Evolutionary conservation across 2,329 filamentous ascomycete genomes (phyloP).

Genomic region (Cylindrodendrum hubeiense): DNA sequence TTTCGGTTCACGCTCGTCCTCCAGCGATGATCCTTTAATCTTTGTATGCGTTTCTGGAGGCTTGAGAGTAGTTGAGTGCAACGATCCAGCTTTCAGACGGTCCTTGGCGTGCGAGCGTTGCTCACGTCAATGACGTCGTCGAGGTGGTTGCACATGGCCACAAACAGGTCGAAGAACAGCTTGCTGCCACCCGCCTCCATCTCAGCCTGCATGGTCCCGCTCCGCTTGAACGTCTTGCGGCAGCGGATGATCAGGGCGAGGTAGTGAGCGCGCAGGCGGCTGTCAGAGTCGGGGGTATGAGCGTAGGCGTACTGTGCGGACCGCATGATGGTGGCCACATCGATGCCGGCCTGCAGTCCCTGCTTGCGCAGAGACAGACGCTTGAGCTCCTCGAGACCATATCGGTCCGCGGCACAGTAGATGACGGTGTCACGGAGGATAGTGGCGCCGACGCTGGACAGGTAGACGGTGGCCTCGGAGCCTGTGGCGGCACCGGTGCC

Average conservation of each 20-base stretch:
- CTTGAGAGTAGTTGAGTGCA: constrained; percentile 31
- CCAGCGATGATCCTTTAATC: constrained; percentile 33
- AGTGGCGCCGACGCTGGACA: constrained; percentile 78
- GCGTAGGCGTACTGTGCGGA: constrained; percentile 96
- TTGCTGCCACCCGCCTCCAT: constrained; percentile 93
- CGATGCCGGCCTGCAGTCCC: constrained; percentile 91
- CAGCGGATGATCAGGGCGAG: constrained; percentile 97
- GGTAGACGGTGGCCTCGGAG: constrained; percentile 72
- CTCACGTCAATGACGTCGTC: constrained; percentile 93
- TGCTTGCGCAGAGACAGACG: constrained; percentile 92
- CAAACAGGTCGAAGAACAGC: constrained; percentile 98
- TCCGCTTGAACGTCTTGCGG: constrained; percentile 97
- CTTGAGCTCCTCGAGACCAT: constrained; percentile 93
- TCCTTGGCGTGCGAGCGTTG: constrained; percentile 72
- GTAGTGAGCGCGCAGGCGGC: constrained; percentile 94
- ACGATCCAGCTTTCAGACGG: constrained; percentile 58
- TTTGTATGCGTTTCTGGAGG: constrained; percentile 38
- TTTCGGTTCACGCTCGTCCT: constrained; percentile 37
- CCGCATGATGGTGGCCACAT: constrained; percentile 90
- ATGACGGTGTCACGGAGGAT: constrained; percentile 93
- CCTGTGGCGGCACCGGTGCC: constrained; percentile 59
- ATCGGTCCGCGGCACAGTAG: constrained; percentile 92
- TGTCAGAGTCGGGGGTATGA: constrained; percentile 93
- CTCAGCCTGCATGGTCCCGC: constrained; percentile 98
- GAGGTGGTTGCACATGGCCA: constrained; percentile 98